phyloP scores from a whole-genome alignment of 1,139 yeast genomes.

The Lizanozyma gosingica region DNA sequence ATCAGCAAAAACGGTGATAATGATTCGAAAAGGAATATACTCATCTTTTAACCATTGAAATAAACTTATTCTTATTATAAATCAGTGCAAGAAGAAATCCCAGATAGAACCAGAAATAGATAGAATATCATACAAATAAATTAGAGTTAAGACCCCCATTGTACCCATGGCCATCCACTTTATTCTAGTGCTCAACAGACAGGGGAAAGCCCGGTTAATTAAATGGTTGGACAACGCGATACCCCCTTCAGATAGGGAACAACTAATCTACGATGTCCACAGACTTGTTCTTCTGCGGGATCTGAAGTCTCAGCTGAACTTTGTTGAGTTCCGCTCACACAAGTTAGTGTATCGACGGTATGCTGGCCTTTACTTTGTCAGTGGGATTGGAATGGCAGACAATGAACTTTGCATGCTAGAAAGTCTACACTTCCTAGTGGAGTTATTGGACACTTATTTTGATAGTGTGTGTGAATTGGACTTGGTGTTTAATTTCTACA shows the following conservation, averaged over 20 bases:
- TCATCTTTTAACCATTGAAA: no score
- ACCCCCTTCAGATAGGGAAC: conserved; percentile 40
- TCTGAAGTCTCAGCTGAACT: conserved; percentile 72
- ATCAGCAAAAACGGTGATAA: no score
- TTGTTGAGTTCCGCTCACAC: conserved; percentile 63
- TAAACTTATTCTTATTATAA: no score
- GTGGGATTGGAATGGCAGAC: conserved; percentile 67
- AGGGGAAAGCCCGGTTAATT: conserved; percentile 83
- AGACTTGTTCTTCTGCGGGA: conserved; percentile 75
- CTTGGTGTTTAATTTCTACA: conserved; percentile 72
- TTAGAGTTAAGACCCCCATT: no score
- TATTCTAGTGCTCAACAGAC: conserved; percentile 76
- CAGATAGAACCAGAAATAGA: no score
- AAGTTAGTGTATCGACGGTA: conserved; percentile 82
- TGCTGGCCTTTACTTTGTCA: conserved; percentile 83
- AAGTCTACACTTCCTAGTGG: conserved; percentile 81
- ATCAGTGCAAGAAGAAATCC: no score
- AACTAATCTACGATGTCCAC: conserved; percentile 63
- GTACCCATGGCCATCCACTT: conserved; percentile 83
- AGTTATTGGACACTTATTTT: conserved; percentile 77
- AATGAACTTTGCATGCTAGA: conserved; percentile 78
- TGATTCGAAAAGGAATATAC: no score
- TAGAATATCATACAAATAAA: no score
- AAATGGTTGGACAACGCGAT: conserved; percentile 56
- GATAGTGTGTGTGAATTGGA: conserved; percentile 93